phyloP scores from a whole-genome alignment of 1,284 basidiomycete genomes.

The Prillingera fragicola region DNA sequence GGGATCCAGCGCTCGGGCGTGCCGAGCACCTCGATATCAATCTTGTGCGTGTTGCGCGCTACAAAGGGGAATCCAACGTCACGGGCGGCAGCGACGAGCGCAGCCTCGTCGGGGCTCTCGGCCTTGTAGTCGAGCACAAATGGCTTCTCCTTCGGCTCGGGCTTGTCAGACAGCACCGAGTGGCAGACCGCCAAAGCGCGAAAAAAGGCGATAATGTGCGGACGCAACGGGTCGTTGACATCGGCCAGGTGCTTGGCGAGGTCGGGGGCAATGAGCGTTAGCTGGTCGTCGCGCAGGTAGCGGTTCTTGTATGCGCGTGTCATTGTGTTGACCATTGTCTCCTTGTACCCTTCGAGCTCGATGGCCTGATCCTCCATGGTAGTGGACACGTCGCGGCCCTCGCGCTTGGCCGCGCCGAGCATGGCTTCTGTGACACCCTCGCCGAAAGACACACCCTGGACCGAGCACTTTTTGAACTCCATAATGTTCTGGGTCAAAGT shows the following conservation, averaged over 20 bases:
- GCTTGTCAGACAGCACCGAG: slow-evolving; percentile 69
- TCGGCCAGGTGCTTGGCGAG: slow-evolving; percentile 71
- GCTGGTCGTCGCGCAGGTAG: slow-evolving; percentile 72
- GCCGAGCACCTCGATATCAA: slow-evolving; percentile 90
- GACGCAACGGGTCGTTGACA: slow-evolving; percentile 58
- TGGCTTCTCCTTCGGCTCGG: slow-evolving; percentile 61
- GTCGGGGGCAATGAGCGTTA: slow-evolving; percentile 83
- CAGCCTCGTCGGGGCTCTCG: slow-evolving; percentile 84
- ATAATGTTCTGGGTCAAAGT: slow-evolving; percentile 95
- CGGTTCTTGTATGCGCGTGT: slow-evolving; percentile 77
- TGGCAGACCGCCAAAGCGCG: slow-evolving; percentile 87
- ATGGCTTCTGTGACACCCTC: slow-evolving; percentile 95
- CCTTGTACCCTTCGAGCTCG: slow-evolving; percentile 63
- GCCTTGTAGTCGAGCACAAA: slow-evolving; percentile 84
- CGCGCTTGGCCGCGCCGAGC: slow-evolving; percentile 78
- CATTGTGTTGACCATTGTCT: slow-evolving; percentile 72
- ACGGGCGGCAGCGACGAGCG: slow-evolving; percentile 82
- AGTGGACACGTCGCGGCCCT: slow-evolving; percentile 62
- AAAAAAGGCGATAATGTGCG: slow-evolving; percentile 77
- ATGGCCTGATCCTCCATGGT: slow-evolving; percentile 65
- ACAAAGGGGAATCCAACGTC: slow-evolving; percentile 92
- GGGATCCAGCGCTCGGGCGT: slow-evolving; percentile 74
- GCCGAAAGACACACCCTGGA: slow-evolving; percentile 77
- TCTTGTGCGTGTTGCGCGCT: slow-evolving; percentile 62
- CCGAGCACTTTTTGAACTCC: slow-evolving; percentile 96